Conservation (phyloP, 805 yeast genomes). For the Wickerhamiella sergipiensis region DNA sequence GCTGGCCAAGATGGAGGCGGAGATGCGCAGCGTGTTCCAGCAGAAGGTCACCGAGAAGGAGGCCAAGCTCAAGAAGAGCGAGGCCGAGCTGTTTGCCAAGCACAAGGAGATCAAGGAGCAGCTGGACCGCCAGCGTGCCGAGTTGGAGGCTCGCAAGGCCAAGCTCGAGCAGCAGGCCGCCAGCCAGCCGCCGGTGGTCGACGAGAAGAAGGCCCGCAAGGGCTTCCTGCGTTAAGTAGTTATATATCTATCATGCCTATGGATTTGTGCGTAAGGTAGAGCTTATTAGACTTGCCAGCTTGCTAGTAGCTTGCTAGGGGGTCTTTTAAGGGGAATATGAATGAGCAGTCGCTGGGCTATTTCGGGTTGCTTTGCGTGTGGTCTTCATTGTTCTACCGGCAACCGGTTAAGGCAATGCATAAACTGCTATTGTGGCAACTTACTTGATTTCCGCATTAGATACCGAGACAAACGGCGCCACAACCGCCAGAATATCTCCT, state of each 20-base stretch:
- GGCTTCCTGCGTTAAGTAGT: not conserved
- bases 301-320: too few relatives aligned
- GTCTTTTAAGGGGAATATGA: too few relatives aligned
- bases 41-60: slow-evolving; percentile 95
- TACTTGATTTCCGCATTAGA: too few relatives aligned
- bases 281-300: too few relatives aligned
- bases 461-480: too few relatives aligned
- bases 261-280: too few relatives aligned
- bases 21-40: slow-evolving; percentile 93
- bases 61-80: slow-evolving; percentile 90
- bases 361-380: too few relatives aligned
- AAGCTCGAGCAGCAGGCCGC: slow-evolving; percentile 33
- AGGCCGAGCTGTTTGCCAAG: slow-evolving; percentile 86
- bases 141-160: slow-evolving; percentile 80
- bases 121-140: slow-evolving; percentile 71
- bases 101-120: slow-evolving; percentile 97
- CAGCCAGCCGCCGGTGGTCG: slow-evolving; percentile 4
- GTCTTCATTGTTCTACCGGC: too few relatives aligned
- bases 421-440: not conserved
- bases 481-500: too few relatives aligned
- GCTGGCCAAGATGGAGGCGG: slow-evolving; percentile 84
- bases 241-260: not conserved
- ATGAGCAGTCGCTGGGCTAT: too few relatives aligned
- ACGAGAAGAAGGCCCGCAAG: slow-evolving; percentile 9
- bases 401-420: too few relatives aligned